phyloP scores from a whole-genome alignment of 2,329 filamentous ascomycete species.

The Aspergillus aculeatinus region DNA sequence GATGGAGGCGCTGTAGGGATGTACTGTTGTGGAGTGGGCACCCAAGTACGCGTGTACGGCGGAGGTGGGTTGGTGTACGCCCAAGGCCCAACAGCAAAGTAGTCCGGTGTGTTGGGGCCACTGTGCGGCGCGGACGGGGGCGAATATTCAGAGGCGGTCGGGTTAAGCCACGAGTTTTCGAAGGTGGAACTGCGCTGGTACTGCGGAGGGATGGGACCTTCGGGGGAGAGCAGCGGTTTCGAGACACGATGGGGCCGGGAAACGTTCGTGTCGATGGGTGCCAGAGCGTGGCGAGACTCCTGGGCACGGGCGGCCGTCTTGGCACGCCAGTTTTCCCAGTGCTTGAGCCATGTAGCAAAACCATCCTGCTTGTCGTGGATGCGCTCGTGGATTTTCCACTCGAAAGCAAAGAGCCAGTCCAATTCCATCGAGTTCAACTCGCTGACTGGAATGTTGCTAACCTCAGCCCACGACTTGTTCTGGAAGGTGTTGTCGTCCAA shows the following conservation, averaged over 20 bases:
- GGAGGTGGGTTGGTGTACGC: slow-evolving; percentile 43
- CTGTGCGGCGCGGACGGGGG: slow-evolving; percentile 51
- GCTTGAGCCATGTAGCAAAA: slow-evolving; percentile 63
- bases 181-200: slow-evolving; percentile 47
- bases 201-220: slow-evolving; percentile 51
- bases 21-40: slow-evolving; percentile 37
- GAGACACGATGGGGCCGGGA: slow-evolving; percentile 52
- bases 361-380: slow-evolving; percentile 71
- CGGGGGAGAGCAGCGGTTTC: slow-evolving; percentile 51
- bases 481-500: slow-evolving; percentile 97
- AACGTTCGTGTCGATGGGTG: slow-evolving; percentile 65
- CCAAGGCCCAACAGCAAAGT: slow-evolving; percentile 47
- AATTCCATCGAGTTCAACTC: slow-evolving; percentile 85
- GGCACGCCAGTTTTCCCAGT: slow-evolving; percentile 65
- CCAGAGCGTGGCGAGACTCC: slow-evolving; percentile 52
- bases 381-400: slow-evolving; percentile 84
- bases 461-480: slow-evolving; percentile 94
- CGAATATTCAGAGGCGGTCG: slow-evolving; percentile 51
- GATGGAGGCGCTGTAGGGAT: slow-evolving; percentile 41
- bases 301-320: slow-evolving; percentile 49
- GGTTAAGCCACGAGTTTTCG: slow-evolving; percentile 54
- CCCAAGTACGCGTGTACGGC: slow-evolving; percentile 43
- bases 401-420: slow-evolving; percentile 80
- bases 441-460: slow-evolving; percentile 80
- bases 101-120: slow-evolving; percentile 49